Evolutionary conservation across 1,284 basidiomycete genomes (phyloP).

Genomic region (Moesziomyces parantarcticus): DNA sequence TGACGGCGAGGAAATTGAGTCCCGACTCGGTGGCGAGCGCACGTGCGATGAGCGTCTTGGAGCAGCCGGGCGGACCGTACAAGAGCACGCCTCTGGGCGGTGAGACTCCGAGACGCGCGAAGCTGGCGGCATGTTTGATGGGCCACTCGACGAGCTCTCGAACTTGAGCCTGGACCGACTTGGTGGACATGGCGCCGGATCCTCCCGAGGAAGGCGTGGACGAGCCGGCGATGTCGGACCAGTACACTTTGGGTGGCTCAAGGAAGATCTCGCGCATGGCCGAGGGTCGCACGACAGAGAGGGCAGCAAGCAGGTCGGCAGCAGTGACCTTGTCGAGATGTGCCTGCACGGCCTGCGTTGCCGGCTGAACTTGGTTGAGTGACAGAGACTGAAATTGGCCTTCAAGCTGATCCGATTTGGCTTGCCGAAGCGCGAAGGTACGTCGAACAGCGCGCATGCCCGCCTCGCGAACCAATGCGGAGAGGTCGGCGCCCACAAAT

Average conservation of each 20-base stretch:
- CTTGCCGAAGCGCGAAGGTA: conserved; percentile 29
- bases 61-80: conserved; percentile 97
- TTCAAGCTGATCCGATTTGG: conserved; percentile 16
- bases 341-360: not conserved
- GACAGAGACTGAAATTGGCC: conserved; percentile 34
- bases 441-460: conserved; percentile 90
- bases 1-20: conserved; percentile 96
- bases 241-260: conserved; percentile 83
- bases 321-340: conserved; percentile 53
- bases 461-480: conserved; percentile 90
- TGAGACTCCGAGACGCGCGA: conserved; percentile 84
- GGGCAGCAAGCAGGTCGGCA: conserved; percentile 77
- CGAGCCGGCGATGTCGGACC: conserved; percentile 77
- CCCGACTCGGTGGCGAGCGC: conserved; percentile 95
- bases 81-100: conserved; percentile 90
- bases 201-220: conserved; percentile 29
- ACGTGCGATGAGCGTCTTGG: conserved; percentile 92
- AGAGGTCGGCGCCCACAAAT: conserved; percentile 95
- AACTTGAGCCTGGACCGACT: conserved; percentile 56
- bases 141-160: conserved; percentile 81
- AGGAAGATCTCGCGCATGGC: conserved; percentile 93
- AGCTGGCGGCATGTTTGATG: conserved; percentile 83
- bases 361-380: conserved; percentile 6
- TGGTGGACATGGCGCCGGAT: conserved; percentile 31
- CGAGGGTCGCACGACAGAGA: conserved; percentile 86